Base-by-base conservation (phyloP, 1,284 basidiomycete species). In the Cystobasidium pallidum region DNA sequence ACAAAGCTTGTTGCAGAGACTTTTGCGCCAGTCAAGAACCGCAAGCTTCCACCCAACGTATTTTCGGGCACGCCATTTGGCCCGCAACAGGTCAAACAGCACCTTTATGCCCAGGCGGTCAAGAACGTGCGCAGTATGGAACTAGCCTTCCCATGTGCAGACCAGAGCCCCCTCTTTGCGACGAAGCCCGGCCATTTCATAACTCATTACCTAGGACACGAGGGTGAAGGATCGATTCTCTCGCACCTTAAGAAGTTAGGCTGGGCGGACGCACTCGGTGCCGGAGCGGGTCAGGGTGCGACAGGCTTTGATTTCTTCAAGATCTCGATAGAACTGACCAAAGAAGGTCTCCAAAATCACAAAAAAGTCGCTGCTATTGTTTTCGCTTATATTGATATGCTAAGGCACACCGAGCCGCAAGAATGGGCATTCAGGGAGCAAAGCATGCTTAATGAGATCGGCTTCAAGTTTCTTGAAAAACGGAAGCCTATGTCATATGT, bases 401-500 rank as follows among this genome's bases (percentile, higher is more conserved):
- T 99, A 21, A 86, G 87, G 24, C 87, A 89, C 4, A 80, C 81
- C 34, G 83, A 86, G 4, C 86, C 95, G 49, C 86, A 89, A 21
- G 80, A 86, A 57, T 91, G 87, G 84, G 86, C 89, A 74, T 94
- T 94, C 80, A 83, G 87, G 54, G 96, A 99, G 81, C 85, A 90
- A 68, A 86, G 87, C 58, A 84, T 86, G 51, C 85, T 99, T 49
- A 87, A 88, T 36, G 83, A 86, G 39, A 91, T 89, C 39, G 87
- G 87, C 28, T 99, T 97, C 85, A 86, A 88, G 43, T 99, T 96
- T 81, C 86, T 89, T 64, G 95, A 99, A 81, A 94, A 96, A 81
- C 84, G 81, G 19, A 80, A 87, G 21, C 89, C 93, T 0, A 88
- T 92, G 59, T 84, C 86, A 73, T 96, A 97, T 80, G 91, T 91